These are phyloP conservation scores for Metroxylon sagu DNA, from an alignment of 176 grass and related monocot genomes.

Conservation along the genomic window DNA sequence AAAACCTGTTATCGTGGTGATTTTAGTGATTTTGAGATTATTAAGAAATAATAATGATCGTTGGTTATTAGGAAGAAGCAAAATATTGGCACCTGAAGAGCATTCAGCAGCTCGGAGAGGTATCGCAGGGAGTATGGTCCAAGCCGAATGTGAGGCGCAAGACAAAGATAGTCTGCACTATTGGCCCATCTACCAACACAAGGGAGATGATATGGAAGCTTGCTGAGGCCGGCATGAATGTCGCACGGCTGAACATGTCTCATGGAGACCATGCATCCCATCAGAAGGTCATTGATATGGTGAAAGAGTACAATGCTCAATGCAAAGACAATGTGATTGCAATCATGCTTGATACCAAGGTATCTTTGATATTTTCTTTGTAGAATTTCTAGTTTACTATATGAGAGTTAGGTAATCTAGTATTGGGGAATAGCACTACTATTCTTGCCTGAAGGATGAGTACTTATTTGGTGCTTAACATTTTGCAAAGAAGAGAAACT, in stretches of 20 bases:
- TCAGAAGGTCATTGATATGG: conserved; percentile 90
- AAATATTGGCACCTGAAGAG: conserved; percentile 76
- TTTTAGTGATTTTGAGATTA: no score
- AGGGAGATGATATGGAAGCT: conserved; percentile 94
- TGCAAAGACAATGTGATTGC: conserved; percentile 69
- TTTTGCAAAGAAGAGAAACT: no score
- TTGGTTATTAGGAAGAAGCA: conserved; percentile 50
- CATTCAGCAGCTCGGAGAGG: conserved; percentile 53
- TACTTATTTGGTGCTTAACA: no score
- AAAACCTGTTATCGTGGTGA: no score
- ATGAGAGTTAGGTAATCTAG: no score
- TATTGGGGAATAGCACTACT: no score
- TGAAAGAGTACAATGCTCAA: conserved; percentile 83
- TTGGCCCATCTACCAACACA: conserved; percentile 77
- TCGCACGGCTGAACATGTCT: conserved; percentile 93
- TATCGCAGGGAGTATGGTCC: conserved; percentile 52
- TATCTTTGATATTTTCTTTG: conserved; percentile 9
- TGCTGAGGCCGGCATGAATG: conserved; percentile 88
- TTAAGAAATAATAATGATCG: no score
- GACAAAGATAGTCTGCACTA: conserved; percentile 98
- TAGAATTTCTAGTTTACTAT: no score
- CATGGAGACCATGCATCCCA: conserved; percentile 93
- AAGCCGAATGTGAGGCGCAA: conserved; percentile 52
- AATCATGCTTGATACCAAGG: conserved; percentile 99
- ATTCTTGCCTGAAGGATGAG: no score